Percentiles rank a stretch among this genome's conserved stretches.
Evolutionary conservation across 2,329 filamentous ascomycete genomes (phyloP).

Genomic region (Paraconiothyrium sp.): DNA sequence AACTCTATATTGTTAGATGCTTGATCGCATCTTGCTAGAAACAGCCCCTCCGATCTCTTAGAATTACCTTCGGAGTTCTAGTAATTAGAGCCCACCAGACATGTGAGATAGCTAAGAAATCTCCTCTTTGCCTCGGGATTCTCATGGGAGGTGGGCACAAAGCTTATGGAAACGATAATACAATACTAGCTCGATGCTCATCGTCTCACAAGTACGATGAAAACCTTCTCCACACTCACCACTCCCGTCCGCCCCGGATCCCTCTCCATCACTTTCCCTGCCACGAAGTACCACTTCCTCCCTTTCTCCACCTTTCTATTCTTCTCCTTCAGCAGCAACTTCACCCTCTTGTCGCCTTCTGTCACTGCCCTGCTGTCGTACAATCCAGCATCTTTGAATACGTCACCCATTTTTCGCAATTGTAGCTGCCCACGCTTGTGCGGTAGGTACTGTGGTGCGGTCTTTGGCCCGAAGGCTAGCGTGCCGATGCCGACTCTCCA

Average conservation of each 20-base stretch:
- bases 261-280: slow-evolving; percentile 19
- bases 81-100: too few species aligned
- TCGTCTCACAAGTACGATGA: slow-evolving; percentile 23
- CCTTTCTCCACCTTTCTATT: slow-evolving; percentile 21
- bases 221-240: slow-evolving; percentile 25
- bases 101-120: too few species aligned
- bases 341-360: slow-evolving; percentile 23
- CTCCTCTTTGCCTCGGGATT: too few species aligned
- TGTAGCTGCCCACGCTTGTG: slow-evolving; percentile 26
- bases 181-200: background rate
- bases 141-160: too few species aligned
- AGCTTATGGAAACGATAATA: too few species aligned
- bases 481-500: slow-evolving; percentile 22
- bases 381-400: slow-evolving; percentile 22
- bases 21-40: too few species aligned
- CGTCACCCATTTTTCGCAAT: slow-evolving; percentile 22
- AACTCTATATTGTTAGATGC: too few species aligned
- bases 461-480: slow-evolving; percentile 18
- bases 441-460: slow-evolving; percentile 10
- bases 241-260: slow-evolving; percentile 25
- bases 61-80: too few species aligned
- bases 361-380: slow-evolving; percentile 12
- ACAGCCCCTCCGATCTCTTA: too few species aligned
- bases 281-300: slow-evolving; percentile 23
- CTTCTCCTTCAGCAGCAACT: slow-evolving; percentile 23